Evolutionary conservation across 169 alveolate species (phyloP).

Genomic region (Plasmodium malariae): DNA sequence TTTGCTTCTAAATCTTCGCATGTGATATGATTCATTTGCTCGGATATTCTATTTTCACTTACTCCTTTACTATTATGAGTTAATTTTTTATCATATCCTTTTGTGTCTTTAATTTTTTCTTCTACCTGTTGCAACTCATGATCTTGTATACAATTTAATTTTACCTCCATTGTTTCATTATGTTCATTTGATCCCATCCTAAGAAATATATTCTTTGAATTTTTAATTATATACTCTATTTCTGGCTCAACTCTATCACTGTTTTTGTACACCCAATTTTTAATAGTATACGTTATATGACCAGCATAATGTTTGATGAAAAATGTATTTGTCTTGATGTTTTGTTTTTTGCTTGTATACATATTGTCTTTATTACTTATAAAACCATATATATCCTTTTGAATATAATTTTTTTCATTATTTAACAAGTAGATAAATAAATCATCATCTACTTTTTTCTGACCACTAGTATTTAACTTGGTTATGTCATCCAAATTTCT

Average conservation of each 20-base stretch:
- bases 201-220: conserved; percentile 75
- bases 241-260: conserved; percentile 87
- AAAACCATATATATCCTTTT: conserved; percentile 45
- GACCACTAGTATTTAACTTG: conserved; percentile 37
- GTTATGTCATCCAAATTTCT: conserved; percentile 49
- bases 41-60: neutral
- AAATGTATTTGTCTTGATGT: conserved; percentile 35
- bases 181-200: neutral
- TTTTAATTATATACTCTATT: conserved; percentile 77
- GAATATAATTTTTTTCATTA: conserved; percentile 28
- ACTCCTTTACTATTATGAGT: neutral
- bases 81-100: neutral
- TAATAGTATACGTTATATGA: conserved; percentile 86
- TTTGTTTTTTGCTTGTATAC: conserved; percentile 36
- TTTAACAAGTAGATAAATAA: conserved; percentile 36
- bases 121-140: neutral
- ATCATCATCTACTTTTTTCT: conserved; percentile 55
- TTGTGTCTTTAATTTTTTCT: neutral
- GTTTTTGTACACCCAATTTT: conserved; percentile 89
- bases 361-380: conserved; percentile 15
- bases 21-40: neutral
- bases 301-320: conserved; percentile 91
- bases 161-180: neutral
- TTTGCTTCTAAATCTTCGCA: neutral
- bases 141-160: neutral